phyloP scores from a whole-genome alignment of 331 rosid species.

The Malus hybrid region DNA sequence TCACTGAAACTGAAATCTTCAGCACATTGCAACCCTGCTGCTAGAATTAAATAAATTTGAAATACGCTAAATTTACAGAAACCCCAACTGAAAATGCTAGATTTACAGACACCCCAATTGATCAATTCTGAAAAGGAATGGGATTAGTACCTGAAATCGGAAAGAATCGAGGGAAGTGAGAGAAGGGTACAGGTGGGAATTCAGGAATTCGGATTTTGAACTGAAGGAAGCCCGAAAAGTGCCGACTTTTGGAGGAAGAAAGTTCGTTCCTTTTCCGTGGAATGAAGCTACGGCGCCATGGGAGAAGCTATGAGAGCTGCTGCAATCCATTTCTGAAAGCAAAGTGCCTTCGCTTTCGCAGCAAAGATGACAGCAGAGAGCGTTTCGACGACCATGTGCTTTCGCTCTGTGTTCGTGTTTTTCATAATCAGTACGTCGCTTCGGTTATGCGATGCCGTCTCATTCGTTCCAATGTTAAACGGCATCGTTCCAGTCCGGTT shows the following conservation, averaged over 20 bases:
- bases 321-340: not conserved
- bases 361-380: not conserved
- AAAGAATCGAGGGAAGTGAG: slow-evolving; percentile 38
- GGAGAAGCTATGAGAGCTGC: not conserved
- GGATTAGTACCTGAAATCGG: slow-evolving; percentile 28
- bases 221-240: slow-evolving; percentile 5
- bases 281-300: slow-evolving; percentile 16
- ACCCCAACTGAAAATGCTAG: too few species aligned
- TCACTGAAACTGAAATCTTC: slow-evolving; percentile 16
- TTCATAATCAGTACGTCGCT: too few species aligned
- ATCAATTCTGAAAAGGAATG: not conserved
- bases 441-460: not conserved
- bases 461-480: too few species aligned
- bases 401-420: not conserved
- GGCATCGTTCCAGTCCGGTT: too few species aligned
- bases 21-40: slow-evolving; percentile 27
- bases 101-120: too few species aligned
- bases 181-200: slow-evolving; percentile 10
- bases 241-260: slow-evolving; percentile 6
- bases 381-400: not conserved
- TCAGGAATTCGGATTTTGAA: slow-evolving; percentile 7
- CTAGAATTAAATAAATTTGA: not conserved
- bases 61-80: not conserved
- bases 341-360: not conserved
- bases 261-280: slow-evolving; percentile 19